Conservation (phyloP, 2,329 filamentous ascomycete species). For the Phoma sp. region DNA sequence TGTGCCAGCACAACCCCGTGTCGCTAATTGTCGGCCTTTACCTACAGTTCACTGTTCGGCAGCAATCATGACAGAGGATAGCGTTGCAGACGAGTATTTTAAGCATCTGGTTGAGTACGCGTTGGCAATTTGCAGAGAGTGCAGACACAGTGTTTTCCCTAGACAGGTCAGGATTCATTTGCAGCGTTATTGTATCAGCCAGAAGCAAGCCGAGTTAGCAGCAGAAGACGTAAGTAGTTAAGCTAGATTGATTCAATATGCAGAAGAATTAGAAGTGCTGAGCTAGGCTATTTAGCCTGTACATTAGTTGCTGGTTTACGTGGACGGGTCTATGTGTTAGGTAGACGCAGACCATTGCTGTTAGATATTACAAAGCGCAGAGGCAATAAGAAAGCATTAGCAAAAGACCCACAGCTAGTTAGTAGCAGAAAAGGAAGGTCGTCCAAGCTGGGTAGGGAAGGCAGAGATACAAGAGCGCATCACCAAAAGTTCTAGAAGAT, state of each 20-base stretch:
- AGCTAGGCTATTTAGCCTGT: background rate
- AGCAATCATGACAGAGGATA: background rate
- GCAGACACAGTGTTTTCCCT: too few species aligned
- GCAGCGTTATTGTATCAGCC: background rate
- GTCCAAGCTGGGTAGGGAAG: too few species aligned
- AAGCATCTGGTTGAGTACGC: conserved; percentile 14
- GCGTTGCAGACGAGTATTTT: conserved; percentile 10
- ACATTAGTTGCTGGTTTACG: background rate
- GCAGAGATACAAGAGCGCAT: background rate
- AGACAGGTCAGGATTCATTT: conserved; percentile 13
- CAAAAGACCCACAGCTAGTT: conserved; percentile 1
- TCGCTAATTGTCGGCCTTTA: too few species aligned
- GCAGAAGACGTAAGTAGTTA: background rate
- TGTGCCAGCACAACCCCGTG: too few species aligned
- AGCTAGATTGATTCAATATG: background rate
- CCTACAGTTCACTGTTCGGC: too few species aligned
- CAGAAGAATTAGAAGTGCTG: conserved; percentile 1
- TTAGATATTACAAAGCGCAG: background rate
- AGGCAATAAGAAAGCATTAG: conserved; percentile 12
- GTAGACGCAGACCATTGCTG: conserved; percentile 8
- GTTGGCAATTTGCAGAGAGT: too few species aligned
- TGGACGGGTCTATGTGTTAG: conserved; percentile 2
- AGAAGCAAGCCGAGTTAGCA: background rate
- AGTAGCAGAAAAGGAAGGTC: background rate
- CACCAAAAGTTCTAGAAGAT: conserved; percentile 5